Evolutionary conservation across 1,284 basidiomycete species (phyloP).

Genomic region (Ceratorhiza oryzae-sativae): DNA sequence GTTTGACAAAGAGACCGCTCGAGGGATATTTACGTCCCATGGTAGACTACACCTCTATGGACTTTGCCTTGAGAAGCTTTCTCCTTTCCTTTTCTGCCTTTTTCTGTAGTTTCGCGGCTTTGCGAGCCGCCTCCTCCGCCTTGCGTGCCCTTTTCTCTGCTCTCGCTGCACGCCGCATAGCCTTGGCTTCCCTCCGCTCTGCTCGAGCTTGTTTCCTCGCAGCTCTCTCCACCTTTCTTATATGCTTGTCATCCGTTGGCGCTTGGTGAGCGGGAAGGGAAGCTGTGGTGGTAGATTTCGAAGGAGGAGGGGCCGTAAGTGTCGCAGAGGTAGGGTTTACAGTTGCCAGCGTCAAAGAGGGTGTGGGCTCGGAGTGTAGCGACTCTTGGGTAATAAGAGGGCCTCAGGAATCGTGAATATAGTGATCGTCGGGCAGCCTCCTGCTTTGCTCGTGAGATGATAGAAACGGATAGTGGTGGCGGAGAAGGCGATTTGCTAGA

Average conservation of each 20-base stretch:
- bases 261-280: neutral
- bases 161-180: conserved; percentile 8
- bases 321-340: neutral
- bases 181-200: conserved; percentile 29
- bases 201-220: conserved; percentile 25
- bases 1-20: no score
- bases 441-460: conserved; percentile 73
- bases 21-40: neutral
- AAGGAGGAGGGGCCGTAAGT: neutral
- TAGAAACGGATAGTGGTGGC: conserved; percentile 45
- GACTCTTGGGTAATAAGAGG: conserved; percentile 63
- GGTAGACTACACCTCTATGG: neutral
- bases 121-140: conserved; percentile 34
- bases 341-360: neutral
- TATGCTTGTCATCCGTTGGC: conserved; percentile 5
- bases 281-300: neutral
- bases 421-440: conserved; percentile 77
- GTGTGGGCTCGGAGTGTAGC: conserved; percentile 38
- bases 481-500: conserved; percentile 47
- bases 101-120: conserved; percentile 31
- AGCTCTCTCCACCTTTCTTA: conserved; percentile 27
- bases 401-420: conserved; percentile 84
- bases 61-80: neutral
- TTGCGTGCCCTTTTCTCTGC: conserved; percentile 40
- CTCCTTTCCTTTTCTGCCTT: conserved; percentile 22